Evolutionary conservation across 805 yeast species (phyloP).

Genomic region (Candida mattraensis): DNA sequence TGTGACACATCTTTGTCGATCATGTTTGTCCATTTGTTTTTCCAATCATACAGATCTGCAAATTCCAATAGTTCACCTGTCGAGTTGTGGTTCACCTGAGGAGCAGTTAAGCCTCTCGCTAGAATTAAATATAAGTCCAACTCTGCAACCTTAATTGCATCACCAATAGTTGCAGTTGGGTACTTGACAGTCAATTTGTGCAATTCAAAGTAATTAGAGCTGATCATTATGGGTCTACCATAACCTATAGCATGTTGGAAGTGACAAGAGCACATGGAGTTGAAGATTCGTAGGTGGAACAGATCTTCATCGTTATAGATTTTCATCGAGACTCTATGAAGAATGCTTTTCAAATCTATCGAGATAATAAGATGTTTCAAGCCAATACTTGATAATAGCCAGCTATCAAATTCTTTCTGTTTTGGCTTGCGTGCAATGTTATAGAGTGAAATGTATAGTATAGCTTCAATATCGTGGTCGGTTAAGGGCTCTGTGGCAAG

Average conservation of each 20-base stretch:
- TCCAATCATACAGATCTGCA: constrained; percentile 46
- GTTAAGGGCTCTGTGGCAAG: constrained; percentile 51
- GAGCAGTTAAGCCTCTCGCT: constrained; percentile 16
- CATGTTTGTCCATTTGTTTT: constrained; percentile 42
- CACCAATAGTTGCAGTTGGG: constrained; percentile 53
- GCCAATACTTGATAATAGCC: constrained; percentile 54
- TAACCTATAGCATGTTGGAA: constrained; percentile 50
- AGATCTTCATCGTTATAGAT: constrained; percentile 39
- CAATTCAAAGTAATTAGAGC: constrained; percentile 40
- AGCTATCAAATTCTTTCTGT: constrained; percentile 51
- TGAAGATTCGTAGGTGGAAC: constrained; percentile 54
- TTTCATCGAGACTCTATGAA: constrained; percentile 34
- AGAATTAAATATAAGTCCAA: constrained; percentile 39
- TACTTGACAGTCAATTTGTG: constrained; percentile 44
- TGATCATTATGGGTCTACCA: constrained; percentile 45
- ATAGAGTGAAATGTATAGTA: constrained; percentile 53
- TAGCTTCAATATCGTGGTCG: constrained; percentile 62
- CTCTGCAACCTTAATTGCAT: constrained; percentile 53
- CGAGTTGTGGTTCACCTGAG: constrained; percentile 5
- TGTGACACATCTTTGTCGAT: constrained; percentile 50
- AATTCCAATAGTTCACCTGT: constrained; percentile 25
- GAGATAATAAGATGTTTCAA: constrained; percentile 48
- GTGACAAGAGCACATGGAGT: constrained; percentile 51
- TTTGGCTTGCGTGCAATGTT: constrained; percentile 54
- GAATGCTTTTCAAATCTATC: constrained; percentile 44